Base-by-base conservation (phyloP, 1,284 basidiomycete genomes). In the Vanrija sp. region DNA sequence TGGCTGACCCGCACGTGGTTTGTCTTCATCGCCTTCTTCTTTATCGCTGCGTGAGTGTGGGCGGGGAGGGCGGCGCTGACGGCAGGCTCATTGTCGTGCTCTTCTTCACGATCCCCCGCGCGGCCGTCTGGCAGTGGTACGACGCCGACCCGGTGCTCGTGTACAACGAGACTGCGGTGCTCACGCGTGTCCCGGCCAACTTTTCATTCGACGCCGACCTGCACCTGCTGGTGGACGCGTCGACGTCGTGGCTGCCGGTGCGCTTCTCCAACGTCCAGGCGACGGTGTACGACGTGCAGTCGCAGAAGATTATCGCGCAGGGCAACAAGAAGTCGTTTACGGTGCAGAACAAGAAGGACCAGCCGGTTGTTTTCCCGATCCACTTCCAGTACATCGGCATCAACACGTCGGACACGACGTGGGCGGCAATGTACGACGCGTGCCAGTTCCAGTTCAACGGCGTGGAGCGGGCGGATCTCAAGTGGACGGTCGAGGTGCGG, bases 341-440 rank as follows among this genome's bases (percentile, higher is more conserved):
- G 2, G 69, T 91, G 3, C 81, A 84, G 10, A 85, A 87, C 19
- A 85, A 85, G 65, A 51, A 73, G 27, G 84, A 84, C 65, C 79
- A 82, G 6, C 69, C 82, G 35, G 77, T 93, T 35, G 69, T 80
- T 41, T 60, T 94, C 18, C 89, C 89, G 1, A 76, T 94, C 49
- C 86, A 85, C 62, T 91, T 93, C 73, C 83, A 83, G 0, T 93
- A 92, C 68, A 57, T 83, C n/a, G 87, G 86, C 0, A 77, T 81
- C n/a, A 93, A 94, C 68, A 80, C 82, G 45, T 83, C 85, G 2
- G 90, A 94, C 74, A 77, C 80, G 38, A 92, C 90, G 25, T 94
- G 89, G 89, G 72, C 72, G 24, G 83, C 84, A 59, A 87, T 87
- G 83, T 89, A 93, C 73, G 79, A 86, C 58, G 86, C 83, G 7